Base-by-base conservation (phyloP, 2,329 filamentous ascomycete species). In the Fusarium succisae region DNA sequence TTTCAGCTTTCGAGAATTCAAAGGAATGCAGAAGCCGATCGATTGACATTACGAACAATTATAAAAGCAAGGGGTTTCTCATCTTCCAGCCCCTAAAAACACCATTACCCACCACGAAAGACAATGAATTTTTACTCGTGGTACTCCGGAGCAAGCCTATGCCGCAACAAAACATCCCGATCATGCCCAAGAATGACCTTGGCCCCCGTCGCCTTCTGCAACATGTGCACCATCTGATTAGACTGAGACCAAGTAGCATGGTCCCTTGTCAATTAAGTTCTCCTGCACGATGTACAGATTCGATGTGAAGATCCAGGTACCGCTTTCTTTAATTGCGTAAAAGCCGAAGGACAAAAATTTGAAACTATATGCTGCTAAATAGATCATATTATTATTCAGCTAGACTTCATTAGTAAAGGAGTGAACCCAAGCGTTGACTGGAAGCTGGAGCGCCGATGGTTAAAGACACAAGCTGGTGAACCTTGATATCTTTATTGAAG, bases 331-430 rank as follows among this genome's bases (percentile, higher is more conserved):
- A 30, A 30, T 30, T 30, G 30, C 30, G 30, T 30, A 30, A 12
- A 30, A 30, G 11, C 30, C 30, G 30, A 12, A 12, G 30, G 30
- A 30, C 30, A 30, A 30, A 30, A 2, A 30, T 30, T 11, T 30
- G 30, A 30, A 12, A 30, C 12, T 4, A 30, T 30, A 30, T 30
- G 30, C 1, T 30, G 11, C 30, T 14, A 1, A 32, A 2, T 32
- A 14, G 12, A 32, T 14, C 30, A 32, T 12, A 12, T 32, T 32
- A 32, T 32, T 32, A 32, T 2, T 6, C 6, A 35, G 32, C 32
- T 15, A 0, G 14, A 35, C 14, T 35, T 1, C 1, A 1, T 35
- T 17, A 15, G 14, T 35, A 1, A 1, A 15, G 0, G 1, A 9
- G 1, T 15, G 14, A 35, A 15, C 32, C 7, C 7, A 35, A 35